Evolutionary conservation across 2,329 filamentous ascomycete genomes (phyloP), one percentile per base, ranked within the genome.

Genomic region (Taxawa tesnikishii): DNA sequence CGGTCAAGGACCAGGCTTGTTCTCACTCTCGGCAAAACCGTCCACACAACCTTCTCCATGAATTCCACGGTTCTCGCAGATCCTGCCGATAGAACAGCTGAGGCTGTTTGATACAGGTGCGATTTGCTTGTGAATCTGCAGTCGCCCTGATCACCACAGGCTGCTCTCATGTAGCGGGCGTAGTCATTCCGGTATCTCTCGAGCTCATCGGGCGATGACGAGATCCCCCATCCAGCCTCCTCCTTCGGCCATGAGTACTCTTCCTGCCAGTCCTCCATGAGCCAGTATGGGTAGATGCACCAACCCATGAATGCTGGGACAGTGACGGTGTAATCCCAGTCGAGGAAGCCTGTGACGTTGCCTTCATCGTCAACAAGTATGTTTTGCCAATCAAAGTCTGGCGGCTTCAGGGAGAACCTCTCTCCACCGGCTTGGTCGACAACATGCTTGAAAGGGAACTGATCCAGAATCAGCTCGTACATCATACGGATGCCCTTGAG

Each of bases 291-390:
- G 12, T 6, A 11, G 11, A 5, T 17, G 10, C 11, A 15, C 28
- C 28, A 29, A 15, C 28, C 17, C n/a, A 29, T 15, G 28, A 15
- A 29, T 11, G 4, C 11, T 15, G 28, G 28, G n/a, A 13, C 14
- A n/a, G n/a, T 16, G 10, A 15, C 28, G 8, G 17, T 8, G 15
- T 15, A 12, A n/a, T 29, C 28, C 28, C 28, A 29, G 28, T 29
- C 28, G n/a, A 29, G 14, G 8, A 29, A 24, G n/a, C 29, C 29
- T 3, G 29, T 32, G 8, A 32, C 25, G 19, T 32, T 32, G n/a
- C 29, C 29, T n/a, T 29, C 14, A 8, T 29, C 28, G 15, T 29
- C 28, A 8, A 15, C 28, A 5, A 29, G 15, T n/a, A 29, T 16
- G 15, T 29, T 29, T 17, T 29, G 28, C 10, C 15, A 17, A 4